These are phyloP conservation scores for Larix kaempferi DNA, from an alignment of 75 land plant genomes.

Conservation along the genomic window DNA sequence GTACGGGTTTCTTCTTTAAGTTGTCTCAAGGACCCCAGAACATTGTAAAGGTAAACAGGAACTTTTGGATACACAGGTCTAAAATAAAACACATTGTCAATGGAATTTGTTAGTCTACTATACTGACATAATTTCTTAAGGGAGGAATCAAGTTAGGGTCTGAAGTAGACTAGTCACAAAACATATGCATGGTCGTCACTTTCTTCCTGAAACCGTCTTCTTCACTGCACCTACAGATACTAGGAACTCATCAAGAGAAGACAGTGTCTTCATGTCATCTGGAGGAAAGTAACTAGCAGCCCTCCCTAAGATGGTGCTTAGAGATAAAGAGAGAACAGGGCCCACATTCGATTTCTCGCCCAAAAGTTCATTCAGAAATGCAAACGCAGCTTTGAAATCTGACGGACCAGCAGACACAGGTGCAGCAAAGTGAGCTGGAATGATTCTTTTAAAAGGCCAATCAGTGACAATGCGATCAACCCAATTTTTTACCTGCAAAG, in stretches of 20 bases:
- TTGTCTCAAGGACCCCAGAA: too few relatives aligned
- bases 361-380: slow-evolving; percentile 86
- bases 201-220: slow-evolving; percentile 89
- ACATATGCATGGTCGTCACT: slow-evolving; percentile 13
- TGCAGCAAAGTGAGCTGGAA: slow-evolving; percentile 92
- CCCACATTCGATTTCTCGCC: slow-evolving; percentile 44
- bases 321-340: slow-evolving; percentile 54
- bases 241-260: slow-evolving; percentile 87
- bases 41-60: background rate
- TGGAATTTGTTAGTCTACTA: background rate
- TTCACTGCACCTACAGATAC: slow-evolving; percentile 93
- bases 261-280: slow-evolving; percentile 97
- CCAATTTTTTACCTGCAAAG: slow-evolving; percentile 87
- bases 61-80: background rate
- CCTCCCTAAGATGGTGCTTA: slow-evolving; percentile 70
- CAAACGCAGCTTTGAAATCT: slow-evolving; percentile 89
- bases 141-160: background rate
- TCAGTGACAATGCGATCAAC: slow-evolving; percentile 70
- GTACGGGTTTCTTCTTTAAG: background rate
- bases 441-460: slow-evolving; percentile 90
- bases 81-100: background rate
- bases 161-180: background rate
- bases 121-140: background rate
- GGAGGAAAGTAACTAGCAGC: slow-evolving; percentile 93
- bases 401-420: slow-evolving; percentile 79